These are phyloP conservation scores for Nakazawaea ernobii DNA, from an alignment of 805 yeast species.

Conservation along the genomic window DNA sequence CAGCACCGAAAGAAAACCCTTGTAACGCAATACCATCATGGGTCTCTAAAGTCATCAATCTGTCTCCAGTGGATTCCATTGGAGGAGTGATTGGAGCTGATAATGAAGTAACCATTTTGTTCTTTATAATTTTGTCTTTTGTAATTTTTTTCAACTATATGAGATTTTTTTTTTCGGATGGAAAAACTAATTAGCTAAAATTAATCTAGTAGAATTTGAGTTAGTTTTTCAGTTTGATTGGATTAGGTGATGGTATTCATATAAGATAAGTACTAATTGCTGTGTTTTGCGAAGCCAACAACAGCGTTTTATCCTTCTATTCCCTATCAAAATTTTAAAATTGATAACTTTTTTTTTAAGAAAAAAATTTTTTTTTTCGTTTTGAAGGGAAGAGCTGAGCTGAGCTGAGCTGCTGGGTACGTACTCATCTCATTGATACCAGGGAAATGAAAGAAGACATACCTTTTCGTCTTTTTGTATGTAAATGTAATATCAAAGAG, in stretches of 20 bases:
- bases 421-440: no score
- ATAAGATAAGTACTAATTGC: no score
- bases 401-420: no score
- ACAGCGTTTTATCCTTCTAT: no score
- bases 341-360: no score
- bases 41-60: constrained; percentile 81
- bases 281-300: no score
- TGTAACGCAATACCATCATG: constrained; percentile 81
- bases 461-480: neutral
- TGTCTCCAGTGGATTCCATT: constrained; percentile 76
- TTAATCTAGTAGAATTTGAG: neutral
- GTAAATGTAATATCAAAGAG: neutral
- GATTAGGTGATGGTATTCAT: no score
- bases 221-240: neutral
- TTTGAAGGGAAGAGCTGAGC: no score
- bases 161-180: neutral
- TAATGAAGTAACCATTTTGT: constrained; percentile 37
- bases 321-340: no score
- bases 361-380: no score
- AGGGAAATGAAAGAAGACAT: neutral
- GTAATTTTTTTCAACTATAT: neutral
- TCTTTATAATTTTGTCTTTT: neutral
- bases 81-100: constrained; percentile 89
- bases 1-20: constrained; percentile 97
- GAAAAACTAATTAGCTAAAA: neutral